phyloP scores from a whole-genome alignment of 2,329 filamentous ascomycete genomes.

The Hypoxylon sp. region DNA sequence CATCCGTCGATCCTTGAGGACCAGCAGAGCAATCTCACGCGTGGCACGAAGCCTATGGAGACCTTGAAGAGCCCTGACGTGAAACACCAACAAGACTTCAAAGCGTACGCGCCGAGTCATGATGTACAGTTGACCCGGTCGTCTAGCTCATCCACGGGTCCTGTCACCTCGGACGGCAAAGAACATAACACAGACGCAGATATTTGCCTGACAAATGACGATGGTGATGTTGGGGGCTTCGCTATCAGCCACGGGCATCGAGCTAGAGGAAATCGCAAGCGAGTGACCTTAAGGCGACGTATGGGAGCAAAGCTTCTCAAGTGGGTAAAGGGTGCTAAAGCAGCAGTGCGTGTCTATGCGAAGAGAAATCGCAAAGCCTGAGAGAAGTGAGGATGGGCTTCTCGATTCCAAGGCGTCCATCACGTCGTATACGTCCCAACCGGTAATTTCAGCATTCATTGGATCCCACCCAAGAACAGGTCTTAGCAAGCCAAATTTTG shows the following conservation, averaged over 20 bases:
- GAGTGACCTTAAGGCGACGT: constrained; percentile 35
- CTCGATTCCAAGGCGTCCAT: too few species aligned
- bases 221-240: constrained; percentile 18
- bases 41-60: constrained; percentile 10
- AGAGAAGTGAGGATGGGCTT: neutral
- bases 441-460: constrained; percentile 37
- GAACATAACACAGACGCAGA: constrained; percentile 7
- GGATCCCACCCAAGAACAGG: constrained; percentile 38
- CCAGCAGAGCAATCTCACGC: constrained; percentile 10
- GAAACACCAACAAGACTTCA: constrained; percentile 34
- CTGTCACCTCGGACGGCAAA: neutral
- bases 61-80: constrained; percentile 8
- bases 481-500: constrained; percentile 39
- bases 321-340: constrained; percentile 42
- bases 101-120: constrained; percentile 41
- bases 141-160: constrained; percentile 4
- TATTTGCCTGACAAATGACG: constrained; percentile 15
- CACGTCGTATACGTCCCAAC: constrained; percentile 12
- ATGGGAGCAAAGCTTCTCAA: constrained; percentile 39
- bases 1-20: constrained; percentile 8
- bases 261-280: constrained; percentile 11
- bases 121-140: constrained; percentile 34
- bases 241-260: constrained; percentile 11
- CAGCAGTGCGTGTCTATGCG: constrained; percentile 33
- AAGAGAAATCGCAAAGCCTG: constrained; percentile 28